These are phyloP conservation scores for Claviceps cyperi DNA, from an alignment of 2,329 filamentous ascomycete genomes.

Conservation along the genomic window DNA sequence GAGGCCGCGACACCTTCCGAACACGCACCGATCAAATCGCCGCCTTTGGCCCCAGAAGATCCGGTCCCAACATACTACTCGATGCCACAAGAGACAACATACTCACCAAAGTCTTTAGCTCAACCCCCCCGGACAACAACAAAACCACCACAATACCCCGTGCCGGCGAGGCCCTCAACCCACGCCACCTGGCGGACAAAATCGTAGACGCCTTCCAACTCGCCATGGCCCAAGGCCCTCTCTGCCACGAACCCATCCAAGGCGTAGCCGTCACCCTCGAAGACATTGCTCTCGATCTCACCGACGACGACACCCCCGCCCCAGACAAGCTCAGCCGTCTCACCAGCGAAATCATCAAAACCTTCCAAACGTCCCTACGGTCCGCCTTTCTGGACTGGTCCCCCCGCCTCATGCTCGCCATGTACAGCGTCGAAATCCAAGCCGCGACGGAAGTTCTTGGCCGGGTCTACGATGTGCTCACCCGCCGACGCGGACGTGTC, in stretches of 20 bases:
- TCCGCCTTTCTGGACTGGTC: slow-evolving; percentile 91
- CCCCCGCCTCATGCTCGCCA: slow-evolving; percentile 84
- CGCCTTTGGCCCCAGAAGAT: slow-evolving; percentile 77
- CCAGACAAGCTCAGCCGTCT: slow-evolving; percentile 60
- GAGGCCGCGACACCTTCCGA: slow-evolving; percentile 60
- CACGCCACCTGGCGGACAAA: slow-evolving; percentile 72
- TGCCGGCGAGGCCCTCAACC: slow-evolving; percentile 35
- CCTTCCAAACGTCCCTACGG: slow-evolving; percentile 69
- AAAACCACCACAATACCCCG: slow-evolving; percentile 17
- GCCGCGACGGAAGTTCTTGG: slow-evolving; percentile 90
- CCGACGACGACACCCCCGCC: slow-evolving; percentile 39
- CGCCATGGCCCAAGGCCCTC: slow-evolving; percentile 71
- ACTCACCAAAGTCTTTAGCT: slow-evolving; percentile 54
- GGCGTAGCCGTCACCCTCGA: slow-evolving; percentile 86
- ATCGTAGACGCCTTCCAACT: slow-evolving; percentile 91
- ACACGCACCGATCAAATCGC: slow-evolving; percentile 65
- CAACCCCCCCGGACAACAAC: slow-evolving; percentile 18
- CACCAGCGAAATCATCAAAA: slow-evolving; percentile 86
- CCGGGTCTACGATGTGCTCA: slow-evolving; percentile 95
- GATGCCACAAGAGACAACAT: slow-evolving; percentile 62
- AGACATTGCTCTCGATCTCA: slow-evolving; percentile 49
- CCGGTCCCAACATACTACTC: slow-evolving; percentile 78
- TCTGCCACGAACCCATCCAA: slow-evolving; percentile 87
- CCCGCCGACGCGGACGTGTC: slow-evolving; percentile 76
- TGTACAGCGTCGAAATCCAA: slow-evolving; percentile 98